phyloP scores from a whole-genome alignment of 1,284 basidiomycete genomes.

The Takashimella koratensis region DNA sequence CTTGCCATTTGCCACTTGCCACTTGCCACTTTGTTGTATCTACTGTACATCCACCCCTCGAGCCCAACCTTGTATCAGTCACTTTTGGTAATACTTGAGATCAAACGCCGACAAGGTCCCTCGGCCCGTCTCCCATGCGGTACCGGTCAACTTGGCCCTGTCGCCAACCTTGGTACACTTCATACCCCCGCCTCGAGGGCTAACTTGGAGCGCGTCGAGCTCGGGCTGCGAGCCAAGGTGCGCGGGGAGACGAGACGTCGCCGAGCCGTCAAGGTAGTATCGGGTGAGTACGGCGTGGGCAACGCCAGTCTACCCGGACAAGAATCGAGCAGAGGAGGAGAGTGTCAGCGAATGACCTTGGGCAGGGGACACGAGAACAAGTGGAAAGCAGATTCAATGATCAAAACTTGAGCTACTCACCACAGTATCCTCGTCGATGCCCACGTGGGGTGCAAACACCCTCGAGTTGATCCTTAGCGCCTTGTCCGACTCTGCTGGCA shows the following conservation, averaged over 20 bases:
- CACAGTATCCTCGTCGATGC: conserved; percentile 40
- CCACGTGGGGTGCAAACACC: conserved; percentile 30
- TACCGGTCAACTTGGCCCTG: conserved; percentile 6
- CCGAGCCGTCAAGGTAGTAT: conserved; percentile 25
- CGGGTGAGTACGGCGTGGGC: conserved; percentile 32
- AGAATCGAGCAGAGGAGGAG: background rate
- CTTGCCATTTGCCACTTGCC: too few relatives aligned
- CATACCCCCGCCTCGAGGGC: conserved; percentile 9
- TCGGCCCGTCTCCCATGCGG: conserved; percentile 7
- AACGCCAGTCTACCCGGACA: conserved; percentile 27
- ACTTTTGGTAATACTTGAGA: background rate
- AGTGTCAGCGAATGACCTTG: background rate
- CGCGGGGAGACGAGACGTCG: conserved; percentile 1
- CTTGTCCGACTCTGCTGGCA: background rate
- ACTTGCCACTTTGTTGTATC: too few relatives aligned
- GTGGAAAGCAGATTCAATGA: background rate
- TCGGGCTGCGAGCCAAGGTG: background rate
- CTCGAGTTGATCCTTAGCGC: conserved; percentile 16
- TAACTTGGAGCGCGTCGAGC: conserved; percentile 13
- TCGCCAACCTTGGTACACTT: conserved; percentile 5
- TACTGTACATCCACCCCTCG: too few relatives aligned
- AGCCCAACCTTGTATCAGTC: too few relatives aligned
- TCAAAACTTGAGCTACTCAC: conserved; percentile 21
- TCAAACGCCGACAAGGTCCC: background rate
- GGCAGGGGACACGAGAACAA: background rate